Evolutionary conservation across 768 basidiomycete species (phyloP).

Genomic region (Leccinum broughii): DNA sequence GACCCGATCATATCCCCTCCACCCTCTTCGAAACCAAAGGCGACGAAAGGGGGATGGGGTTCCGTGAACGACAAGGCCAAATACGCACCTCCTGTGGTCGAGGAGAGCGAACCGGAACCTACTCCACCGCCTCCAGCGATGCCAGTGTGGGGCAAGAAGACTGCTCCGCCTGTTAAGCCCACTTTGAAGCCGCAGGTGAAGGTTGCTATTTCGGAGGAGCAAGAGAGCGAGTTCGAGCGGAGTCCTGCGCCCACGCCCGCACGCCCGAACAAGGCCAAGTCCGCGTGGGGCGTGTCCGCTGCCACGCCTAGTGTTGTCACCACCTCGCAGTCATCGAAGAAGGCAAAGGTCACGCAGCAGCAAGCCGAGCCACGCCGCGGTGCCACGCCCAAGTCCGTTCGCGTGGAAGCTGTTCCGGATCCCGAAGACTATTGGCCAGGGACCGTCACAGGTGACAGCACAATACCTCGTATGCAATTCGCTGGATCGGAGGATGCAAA

Average conservation of each 20-base stretch:
- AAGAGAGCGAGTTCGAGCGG: slow-evolving; percentile 18
- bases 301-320: background rate
- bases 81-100: background rate
- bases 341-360: slow-evolving; percentile 15
- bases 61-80: slow-evolving; percentile 26
- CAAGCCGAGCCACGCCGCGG: slow-evolving; percentile 11
- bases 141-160: slow-evolving; percentile 18
- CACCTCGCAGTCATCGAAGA: slow-evolving; percentile 16
- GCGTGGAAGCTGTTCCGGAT: slow-evolving; percentile 17
- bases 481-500: slow-evolving; percentile 10
- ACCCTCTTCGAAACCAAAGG: slow-evolving; percentile 14
- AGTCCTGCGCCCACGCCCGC: slow-evolving; percentile 3
- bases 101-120: slow-evolving; percentile 18
- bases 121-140: background rate
- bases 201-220: slow-evolving; percentile 18
- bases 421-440: slow-evolving; percentile 13
- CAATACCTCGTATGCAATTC: slow-evolving; percentile 11
- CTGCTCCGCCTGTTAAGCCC: background rate
- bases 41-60: slow-evolving; percentile 23
- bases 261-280: slow-evolving; percentile 20
- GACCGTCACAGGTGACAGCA: background rate
- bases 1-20: slow-evolving; percentile 19
- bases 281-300: slow-evolving; percentile 13
- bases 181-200: slow-evolving; percentile 21
- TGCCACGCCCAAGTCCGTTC: slow-evolving; percentile 12